Conservation (phyloP, 108 stramenopile genomes). For the Cyclotella atomus region DNA sequence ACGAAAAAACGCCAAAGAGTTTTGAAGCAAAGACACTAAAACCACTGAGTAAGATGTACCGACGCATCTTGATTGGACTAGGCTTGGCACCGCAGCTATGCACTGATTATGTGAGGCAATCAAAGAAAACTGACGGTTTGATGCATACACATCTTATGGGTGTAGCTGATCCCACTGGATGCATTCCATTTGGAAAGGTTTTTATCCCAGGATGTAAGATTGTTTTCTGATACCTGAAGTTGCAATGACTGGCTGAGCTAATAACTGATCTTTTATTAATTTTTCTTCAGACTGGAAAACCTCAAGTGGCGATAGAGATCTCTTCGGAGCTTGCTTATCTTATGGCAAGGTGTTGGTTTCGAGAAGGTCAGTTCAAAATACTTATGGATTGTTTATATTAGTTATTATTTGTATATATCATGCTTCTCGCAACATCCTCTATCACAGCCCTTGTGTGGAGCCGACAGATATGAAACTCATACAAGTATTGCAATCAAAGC, state of each 20-base stretch:
- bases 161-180: constrained; percentile 33
- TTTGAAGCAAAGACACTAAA: constrained; percentile 1
- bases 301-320: neutral
- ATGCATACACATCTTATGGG: constrained; percentile 38
- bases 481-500: constrained; percentile 29
- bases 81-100: neutral
- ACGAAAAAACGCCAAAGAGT: constrained; percentile 3
- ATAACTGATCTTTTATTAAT: no score
- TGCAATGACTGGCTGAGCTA: no score
- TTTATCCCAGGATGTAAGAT: constrained; percentile 36
- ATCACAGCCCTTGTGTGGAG: constrained; percentile 30
- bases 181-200: constrained; percentile 21
- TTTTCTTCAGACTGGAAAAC: neutral
- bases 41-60: constrained; percentile 33
- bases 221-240: no score
- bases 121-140: neutral
- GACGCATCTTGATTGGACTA: constrained; percentile 9
- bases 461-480: constrained; percentile 43
- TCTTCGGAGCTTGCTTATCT: neutral
- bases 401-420: constrained; percentile 14
- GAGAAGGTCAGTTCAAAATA: constrained; percentile 3
- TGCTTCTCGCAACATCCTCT: no score
- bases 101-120: neutral
- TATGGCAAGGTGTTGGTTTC: constrained; percentile 3
- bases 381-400: neutral